Percentiles rank a stretch among this genome's conserved stretches.
Evolutionary conservation across 768 basidiomycete genomes (phyloP).

Genomic region (Leccinellum luteum): DNA sequence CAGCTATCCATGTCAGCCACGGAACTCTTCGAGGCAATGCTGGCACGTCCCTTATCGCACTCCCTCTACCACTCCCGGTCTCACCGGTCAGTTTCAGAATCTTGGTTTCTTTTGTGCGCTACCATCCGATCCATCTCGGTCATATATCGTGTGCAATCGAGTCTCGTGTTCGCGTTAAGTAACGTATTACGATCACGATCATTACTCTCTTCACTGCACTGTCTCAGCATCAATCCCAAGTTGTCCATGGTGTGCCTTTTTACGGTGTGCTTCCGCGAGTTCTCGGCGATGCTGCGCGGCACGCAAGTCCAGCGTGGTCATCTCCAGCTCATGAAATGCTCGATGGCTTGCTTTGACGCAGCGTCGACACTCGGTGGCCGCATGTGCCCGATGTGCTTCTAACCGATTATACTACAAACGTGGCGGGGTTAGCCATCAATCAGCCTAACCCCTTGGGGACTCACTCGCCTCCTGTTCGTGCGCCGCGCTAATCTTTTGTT

Average conservation of each 20-base stretch:
- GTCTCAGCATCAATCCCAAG: constrained; percentile 53
- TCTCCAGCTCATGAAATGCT: constrained; percentile 60
- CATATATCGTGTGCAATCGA: constrained; percentile 69
- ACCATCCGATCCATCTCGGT: constrained; percentile 62
- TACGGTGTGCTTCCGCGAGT: constrained; percentile 56
- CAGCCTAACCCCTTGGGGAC: not conserved
- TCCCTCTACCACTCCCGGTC: constrained; percentile 1
- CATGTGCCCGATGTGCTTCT: constrained; percentile 38
- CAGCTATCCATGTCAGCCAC: constrained; percentile 65
- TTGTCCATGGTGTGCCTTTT: constrained; percentile 58
- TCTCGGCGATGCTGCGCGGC: constrained; percentile 57
- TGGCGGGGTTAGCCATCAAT: constrained; percentile 3
- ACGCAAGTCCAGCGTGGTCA: constrained; percentile 56
- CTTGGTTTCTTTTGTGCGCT: constrained; percentile 45
- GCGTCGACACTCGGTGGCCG: constrained; percentile 39
- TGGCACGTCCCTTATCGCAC: constrained; percentile 39
- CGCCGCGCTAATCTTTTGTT: constrained; percentile 27
- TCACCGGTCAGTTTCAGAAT: constrained; percentile 38
- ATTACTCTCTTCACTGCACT: constrained; percentile 14
- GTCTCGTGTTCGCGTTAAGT: constrained; percentile 42
- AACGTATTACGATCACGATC: constrained; percentile 28
- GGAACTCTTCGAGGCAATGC: constrained; percentile 67
- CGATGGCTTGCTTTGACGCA: constrained; percentile 42
- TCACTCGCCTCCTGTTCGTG: constrained; percentile 27
- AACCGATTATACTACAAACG: constrained; percentile 30